Base-by-base conservation (phyloP, 495 filamentous ascomycete species). In the Lichina pygmaea region DNA sequence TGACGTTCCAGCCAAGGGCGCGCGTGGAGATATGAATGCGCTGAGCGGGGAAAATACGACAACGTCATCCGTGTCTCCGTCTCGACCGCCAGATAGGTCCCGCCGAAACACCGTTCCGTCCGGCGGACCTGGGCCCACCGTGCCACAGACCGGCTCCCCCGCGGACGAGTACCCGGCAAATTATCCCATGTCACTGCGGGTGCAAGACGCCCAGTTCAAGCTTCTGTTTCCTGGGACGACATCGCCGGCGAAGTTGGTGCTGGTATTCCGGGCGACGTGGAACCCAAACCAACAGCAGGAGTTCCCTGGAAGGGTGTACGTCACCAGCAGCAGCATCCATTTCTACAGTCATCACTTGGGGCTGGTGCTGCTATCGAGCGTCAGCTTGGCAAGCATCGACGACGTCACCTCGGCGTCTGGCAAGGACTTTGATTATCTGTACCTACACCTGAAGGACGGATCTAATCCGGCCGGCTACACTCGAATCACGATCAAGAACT, bases 331-430 rank as follows among this genome's bases (percentile, higher is more conserved):
- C 44, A 75, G 85, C 34, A 71, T 95, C 49, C 94, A 91, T 54
- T 97, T 97, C 57, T 97, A 93, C 61, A 91, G 85, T 45, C 74
- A 95, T 55, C 78, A 93, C 51, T 69, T 91, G 53, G 89, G 89
- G n/a, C 66, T 97, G 31, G 81, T 93, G 0, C 64, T 94, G 42
- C 84, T 82, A 2, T 81, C 82, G 34, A 70, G 68, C 15, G 68
- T 82, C 34, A 70, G 67, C 34, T 65, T 97, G 41, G 66, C 72
- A n/a, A 71, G 61, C 46, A 79, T 95, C 48, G 68, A 69, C 36
- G 89, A 94, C 56, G 81, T 95, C 41, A 94, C 85, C 16, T 80
- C 82, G 38, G 83, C 85, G 9, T 73, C 80, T 24, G 91, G 86
- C 34, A 71, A 75, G 51, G 86, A 95, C 49, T 93, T 81, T 55